Conservation (phyloP, 805 yeast species). For the Saccharomycopsis javanensis region DNA sequence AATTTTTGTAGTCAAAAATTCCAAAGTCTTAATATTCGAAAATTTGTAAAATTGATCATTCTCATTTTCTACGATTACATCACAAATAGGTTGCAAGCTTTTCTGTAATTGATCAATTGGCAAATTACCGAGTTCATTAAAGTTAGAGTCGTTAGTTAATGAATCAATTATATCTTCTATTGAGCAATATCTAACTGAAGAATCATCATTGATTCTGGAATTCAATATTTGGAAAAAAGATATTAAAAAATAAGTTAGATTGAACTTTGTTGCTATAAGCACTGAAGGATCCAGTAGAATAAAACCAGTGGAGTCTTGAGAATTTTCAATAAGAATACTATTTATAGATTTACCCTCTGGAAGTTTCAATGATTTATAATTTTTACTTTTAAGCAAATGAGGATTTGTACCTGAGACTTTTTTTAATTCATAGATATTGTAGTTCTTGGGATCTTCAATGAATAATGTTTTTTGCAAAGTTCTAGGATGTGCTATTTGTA, state of each 20-base stretch:
- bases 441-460: background rate
- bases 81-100: slow-evolving; percentile 7
- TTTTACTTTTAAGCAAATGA: slow-evolving; percentile 5
- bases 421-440: slow-evolving; percentile 2
- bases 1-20: slow-evolving; percentile 1
- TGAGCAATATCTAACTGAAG: slow-evolving; percentile 1
- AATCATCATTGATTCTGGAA: background rate
- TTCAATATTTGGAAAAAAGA: slow-evolving; percentile 5
- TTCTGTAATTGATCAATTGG: slow-evolving; percentile 1
- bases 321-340: slow-evolving; percentile 5
- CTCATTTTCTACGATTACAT: slow-evolving; percentile 6
- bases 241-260: slow-evolving; percentile 5
- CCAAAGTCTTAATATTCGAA: background rate
- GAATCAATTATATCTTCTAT: slow-evolving; percentile 18
- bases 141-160: slow-evolving; percentile 1
- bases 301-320: background rate
- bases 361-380: background rate
- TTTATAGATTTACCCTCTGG: slow-evolving; percentile 4
- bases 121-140: background rate
- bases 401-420: slow-evolving; percentile 7
- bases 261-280: slow-evolving; percentile 10
- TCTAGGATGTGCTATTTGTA: background rate
- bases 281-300: slow-evolving; percentile 11
- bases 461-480: background rate
- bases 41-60: slow-evolving; percentile 9